phyloP scores from a whole-genome alignment of 208 protist species.

The Acanthamoeba royreba region DNA sequence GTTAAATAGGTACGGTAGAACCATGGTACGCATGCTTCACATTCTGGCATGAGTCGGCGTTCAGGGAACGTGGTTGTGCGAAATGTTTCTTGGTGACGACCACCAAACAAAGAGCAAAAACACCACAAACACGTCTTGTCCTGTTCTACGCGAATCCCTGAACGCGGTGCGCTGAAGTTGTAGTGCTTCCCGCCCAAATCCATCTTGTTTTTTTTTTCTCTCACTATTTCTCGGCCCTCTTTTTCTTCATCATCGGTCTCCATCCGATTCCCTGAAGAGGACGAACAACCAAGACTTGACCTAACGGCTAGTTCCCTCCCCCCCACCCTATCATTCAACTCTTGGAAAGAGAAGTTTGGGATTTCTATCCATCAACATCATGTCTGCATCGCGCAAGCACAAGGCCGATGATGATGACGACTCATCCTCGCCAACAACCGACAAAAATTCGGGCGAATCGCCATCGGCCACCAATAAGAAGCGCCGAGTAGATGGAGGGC shows the following conservation, averaged over 20 bases:
- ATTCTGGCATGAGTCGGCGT: too few relatives aligned
- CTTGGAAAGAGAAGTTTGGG: too few relatives aligned
- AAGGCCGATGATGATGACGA: neutral
- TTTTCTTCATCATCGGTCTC: neutral
- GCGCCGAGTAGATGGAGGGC: neutral
- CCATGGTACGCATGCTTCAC: too few relatives aligned
- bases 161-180: neutral
- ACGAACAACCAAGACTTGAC: neutral
- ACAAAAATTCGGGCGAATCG: neutral
- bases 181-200: neutral
- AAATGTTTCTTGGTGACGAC: neutral
- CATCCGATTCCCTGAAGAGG: neutral
- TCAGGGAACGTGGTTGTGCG: too few relatives aligned
- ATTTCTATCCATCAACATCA: neutral
- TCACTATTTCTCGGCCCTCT: neutral
- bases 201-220: neutral
- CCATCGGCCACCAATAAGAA: neutral
- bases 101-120: neutral
- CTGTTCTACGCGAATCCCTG: neutral
- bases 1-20: too few relatives aligned
- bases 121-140: neutral
- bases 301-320: neutral
- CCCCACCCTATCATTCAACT: too few relatives aligned
- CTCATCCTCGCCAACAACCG: neutral
- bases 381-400: neutral